phyloP scores from a whole-genome alignment of 257 asterid genomes.

The Phtheirospermum japonicum region DNA sequence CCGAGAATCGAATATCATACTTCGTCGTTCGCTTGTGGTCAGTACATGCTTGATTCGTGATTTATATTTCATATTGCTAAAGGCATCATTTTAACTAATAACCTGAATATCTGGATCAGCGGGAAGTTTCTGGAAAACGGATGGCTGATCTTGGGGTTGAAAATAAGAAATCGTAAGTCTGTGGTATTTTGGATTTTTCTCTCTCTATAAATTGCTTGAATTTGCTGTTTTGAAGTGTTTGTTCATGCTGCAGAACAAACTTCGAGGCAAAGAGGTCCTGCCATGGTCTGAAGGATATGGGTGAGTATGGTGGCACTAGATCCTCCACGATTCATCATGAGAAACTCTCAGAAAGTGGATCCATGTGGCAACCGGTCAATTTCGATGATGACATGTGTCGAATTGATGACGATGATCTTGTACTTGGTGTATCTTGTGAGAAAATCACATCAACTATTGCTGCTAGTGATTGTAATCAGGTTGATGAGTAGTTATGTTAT shows the following conservation, averaged over 20 bases:
- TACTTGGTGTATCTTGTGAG: constrained; percentile 43
- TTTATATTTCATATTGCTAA: constrained; percentile 11
- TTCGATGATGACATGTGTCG: constrained; percentile 75
- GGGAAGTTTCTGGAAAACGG: constrained; percentile 49
- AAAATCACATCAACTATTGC: constrained; percentile 38
- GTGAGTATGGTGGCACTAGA: constrained; percentile 35
- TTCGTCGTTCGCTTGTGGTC: constrained; percentile 49
- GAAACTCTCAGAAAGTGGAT: constrained; percentile 42
- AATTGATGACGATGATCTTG: constrained; percentile 54
- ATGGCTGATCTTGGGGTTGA: constrained; percentile 48
- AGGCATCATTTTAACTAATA: constrained; percentile 17
- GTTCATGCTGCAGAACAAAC: constrained; percentile 48
- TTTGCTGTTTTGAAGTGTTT: constrained; percentile 21
- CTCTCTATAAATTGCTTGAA: constrained; percentile 16
- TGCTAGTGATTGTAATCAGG: constrained; percentile 57
- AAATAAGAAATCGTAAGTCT: constrained; percentile 51
- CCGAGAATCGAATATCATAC: constrained; percentile 44
- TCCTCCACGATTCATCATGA: constrained; percentile 47
- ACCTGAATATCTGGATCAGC: constrained; percentile 30
- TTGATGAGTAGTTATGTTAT: constrained; percentile 25
- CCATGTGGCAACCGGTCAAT: constrained; percentile 54
- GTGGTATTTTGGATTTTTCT: neutral
- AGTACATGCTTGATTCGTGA: constrained; percentile 32
- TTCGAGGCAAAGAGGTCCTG: constrained; percentile 46
- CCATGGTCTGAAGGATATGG: constrained; percentile 56